phyloP scores from a whole-genome alignment of 768 basidiomycete genomes.

The Omphalotus guepiniiformis region DNA sequence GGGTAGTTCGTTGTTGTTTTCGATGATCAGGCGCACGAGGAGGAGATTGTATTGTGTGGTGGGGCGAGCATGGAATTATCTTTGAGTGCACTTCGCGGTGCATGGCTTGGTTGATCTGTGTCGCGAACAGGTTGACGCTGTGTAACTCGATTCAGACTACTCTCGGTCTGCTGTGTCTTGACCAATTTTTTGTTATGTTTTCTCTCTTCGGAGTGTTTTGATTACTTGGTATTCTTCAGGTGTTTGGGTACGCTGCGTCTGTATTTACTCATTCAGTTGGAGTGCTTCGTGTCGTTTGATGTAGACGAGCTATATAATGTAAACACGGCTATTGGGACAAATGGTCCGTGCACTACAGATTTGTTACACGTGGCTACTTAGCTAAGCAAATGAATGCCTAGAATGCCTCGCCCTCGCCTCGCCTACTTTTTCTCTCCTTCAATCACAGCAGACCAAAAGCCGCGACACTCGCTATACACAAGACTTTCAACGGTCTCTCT shows the following conservation, averaged over 20 bases:
- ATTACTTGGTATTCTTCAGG: too few species aligned
- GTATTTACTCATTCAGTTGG: too few species aligned
- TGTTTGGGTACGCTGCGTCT: too few species aligned
- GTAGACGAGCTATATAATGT: too few species aligned
- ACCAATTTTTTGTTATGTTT: slow-evolving; percentile 27
- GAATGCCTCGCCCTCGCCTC: too few species aligned
- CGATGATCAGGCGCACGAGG: not conserved
- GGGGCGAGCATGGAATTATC: slow-evolving; percentile 26
- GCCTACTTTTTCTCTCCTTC: too few species aligned
- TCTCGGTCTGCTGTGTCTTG: slow-evolving; percentile 54
- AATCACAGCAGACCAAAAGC: slow-evolving; percentile 48
- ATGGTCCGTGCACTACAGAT: too few species aligned
- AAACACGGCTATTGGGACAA: too few species aligned
- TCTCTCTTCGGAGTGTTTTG: slow-evolving; percentile 2
- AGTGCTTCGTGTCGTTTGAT: too few species aligned
- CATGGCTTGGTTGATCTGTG: slow-evolving; percentile 23
- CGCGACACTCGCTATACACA: slow-evolving; percentile 64
- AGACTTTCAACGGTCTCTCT: slow-evolving; percentile 28
- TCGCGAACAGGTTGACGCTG: slow-evolving; percentile 14
- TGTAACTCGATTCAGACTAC: slow-evolving; percentile 71
- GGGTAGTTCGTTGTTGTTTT: too few species aligned
- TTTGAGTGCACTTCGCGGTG: slow-evolving; percentile 72
- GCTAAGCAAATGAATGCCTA: too few species aligned
- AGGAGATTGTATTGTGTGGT: not conserved
- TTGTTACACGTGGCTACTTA: too few species aligned